Base-by-base conservation (phyloP, 257 asterid genomes). In the Penstemon newberryi region DNA sequence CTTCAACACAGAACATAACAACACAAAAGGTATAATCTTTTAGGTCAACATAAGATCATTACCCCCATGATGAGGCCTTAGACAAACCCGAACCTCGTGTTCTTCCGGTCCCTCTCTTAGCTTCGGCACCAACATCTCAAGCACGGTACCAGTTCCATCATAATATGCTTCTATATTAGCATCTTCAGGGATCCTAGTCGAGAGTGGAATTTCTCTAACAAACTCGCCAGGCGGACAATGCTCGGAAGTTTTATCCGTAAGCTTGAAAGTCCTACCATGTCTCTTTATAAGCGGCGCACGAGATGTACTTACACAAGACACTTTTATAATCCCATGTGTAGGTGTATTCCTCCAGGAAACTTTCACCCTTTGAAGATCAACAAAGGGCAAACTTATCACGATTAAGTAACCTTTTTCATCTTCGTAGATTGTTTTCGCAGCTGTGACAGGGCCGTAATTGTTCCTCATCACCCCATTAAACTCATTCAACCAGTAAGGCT, bases 201-300 rank as follows among this genome's bases (percentile, higher is more conserved):
- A 78, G 4, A 92, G 96, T 7, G 84, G 87, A 10, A 92, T 86
- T 67, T 92, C 98, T 50, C 98, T 68, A 2, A 92, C 83, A 52
- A 92, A 92, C 63, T 92, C 98, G n/a, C 98, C 98, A 0, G 96
- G 89, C 0, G 96, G 98, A 74, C 98, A 89, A 80, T 92, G 98
- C 73, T 92, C 98, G 0, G 96, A 75, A 25, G 88, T 79, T 1
- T 79, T 63, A 65, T 89, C 96, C 0, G 87, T 72, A 4, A 92
- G 89, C 85, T 83, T 89, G 81, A 89, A 89, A n/a, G 86, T 92
- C 83, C 98, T 67, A 73, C 82, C 84, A 38, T 83, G 90, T 76
- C 98, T 84, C 83, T 84, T 86, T 83, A 89, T 77, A 61, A 77
- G 80, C 13, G 95, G 95, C 10, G 81, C 71, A 4, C 88, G 85